Base-by-base conservation (phyloP, 345 rosid genomes). In the Conringia planisiliqua region DNA sequence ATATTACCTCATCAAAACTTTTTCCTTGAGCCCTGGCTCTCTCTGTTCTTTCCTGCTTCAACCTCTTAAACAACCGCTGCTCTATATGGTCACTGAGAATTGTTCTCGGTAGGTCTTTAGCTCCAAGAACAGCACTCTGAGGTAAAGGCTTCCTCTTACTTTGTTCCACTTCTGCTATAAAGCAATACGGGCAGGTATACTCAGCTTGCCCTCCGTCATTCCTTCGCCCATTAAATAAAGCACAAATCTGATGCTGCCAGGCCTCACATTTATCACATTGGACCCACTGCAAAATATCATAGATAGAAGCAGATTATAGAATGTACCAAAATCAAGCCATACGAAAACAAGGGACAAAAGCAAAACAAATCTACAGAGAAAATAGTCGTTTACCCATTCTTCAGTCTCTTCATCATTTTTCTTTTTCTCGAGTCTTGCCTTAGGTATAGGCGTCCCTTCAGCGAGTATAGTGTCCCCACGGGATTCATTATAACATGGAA, bases 151-250 rank as follows among this genome's bases (percentile, higher is more conserved):
- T 84, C 64, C 99, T 90, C 84, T 92, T 91, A 69, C 95, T 96
- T 82, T 86, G 86, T 83, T 89, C 96, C 73, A 96, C 85, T 87
- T 96, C 99, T 58, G 58, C 77, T 33, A 92, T 92, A 74, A 86
- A 96, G 86, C 99, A 96, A 80, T 92, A 90, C 56, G 98, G 99
- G 82, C 99, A 96, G 51, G 99, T 96, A 83, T 96, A 96, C 73
- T 96, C 99, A 78, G 99, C 99, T 80, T 96, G 97, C 52, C 99
- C 99, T 30, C 99, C 98, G 68, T 96, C 99, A 84, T 96, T 96
- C 79, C 99, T 82, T 78, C 98, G 78, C 63, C 99, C 99, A 82
- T 96, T 96, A 85, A 96, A 96, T 63, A 96, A 81, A 74, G 98
- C 97, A 81, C 99, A 96, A 20, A 96, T 96, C 76, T 96, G 99